Evolutionary conservation across 331 rosid species (phyloP).

Genomic region (Prunus yedoensis): DNA sequence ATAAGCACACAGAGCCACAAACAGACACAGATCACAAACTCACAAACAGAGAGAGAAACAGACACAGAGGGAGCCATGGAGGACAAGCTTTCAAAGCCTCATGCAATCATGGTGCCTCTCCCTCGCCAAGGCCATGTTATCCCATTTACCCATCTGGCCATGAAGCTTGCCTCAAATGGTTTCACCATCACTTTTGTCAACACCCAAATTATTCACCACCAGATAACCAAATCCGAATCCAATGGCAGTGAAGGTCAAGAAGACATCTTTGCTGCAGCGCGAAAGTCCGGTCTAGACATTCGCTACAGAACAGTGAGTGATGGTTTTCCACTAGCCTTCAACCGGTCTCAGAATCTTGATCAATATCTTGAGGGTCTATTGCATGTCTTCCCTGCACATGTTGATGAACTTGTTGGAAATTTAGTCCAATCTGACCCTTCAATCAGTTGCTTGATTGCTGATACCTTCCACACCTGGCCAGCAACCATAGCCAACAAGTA

Average conservation of each 20-base stretch:
- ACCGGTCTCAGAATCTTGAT: conserved; percentile 22
- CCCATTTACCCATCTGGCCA: conserved; percentile 32
- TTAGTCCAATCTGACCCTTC: conserved; percentile 24
- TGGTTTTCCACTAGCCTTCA: conserved; percentile 21
- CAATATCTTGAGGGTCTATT: conserved; percentile 12
- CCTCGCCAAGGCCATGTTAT: conserved; percentile 38
- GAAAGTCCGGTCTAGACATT: conserved; percentile 28
- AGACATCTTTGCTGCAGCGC: conserved; percentile 21
- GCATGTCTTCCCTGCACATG: conserved; percentile 25
- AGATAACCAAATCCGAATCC: conserved; percentile 15
- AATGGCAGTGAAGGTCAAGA: not conserved
- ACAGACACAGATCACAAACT: not conserved
- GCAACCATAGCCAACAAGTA: conserved; percentile 27
- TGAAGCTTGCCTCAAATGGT: conserved; percentile 33
- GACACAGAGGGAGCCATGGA: not conserved
- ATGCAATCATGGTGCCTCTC: conserved; percentile 28
- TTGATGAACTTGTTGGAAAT: conserved; percentile 31
- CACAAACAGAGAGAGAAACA: not conserved
- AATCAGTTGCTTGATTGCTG: conserved; percentile 32
- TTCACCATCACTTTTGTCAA: conserved; percentile 44
- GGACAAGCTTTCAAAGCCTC: conserved; percentile 21
- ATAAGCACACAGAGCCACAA: not conserved
- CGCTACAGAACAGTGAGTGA: conserved; percentile 32
- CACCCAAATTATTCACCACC: conserved; percentile 26
- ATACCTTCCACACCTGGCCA: conserved; percentile 30